These are phyloP conservation scores for Euclidium syriacum DNA, from an alignment of 345 rosid genomes.

Conservation along the genomic window DNA sequence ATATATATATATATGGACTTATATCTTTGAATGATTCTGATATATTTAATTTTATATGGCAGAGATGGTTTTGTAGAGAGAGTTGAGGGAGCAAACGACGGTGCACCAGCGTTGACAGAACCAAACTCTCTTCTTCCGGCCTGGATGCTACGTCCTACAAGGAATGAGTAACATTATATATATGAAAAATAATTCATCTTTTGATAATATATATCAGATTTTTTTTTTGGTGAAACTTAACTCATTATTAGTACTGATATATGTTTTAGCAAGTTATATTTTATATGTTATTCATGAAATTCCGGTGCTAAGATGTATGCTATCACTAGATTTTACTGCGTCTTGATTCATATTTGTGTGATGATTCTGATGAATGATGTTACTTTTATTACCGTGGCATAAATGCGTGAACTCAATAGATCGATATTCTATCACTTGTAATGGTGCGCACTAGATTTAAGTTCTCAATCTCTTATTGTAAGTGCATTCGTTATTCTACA, in stretches of 20 bases:
- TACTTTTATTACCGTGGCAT: background rate
- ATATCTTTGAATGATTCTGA: background rate
- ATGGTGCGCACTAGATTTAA: background rate
- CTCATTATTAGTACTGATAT: slow-evolving; percentile 4
- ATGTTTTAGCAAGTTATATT: background rate
- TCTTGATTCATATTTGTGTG: background rate
- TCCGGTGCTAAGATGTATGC: slow-evolving; percentile 3
- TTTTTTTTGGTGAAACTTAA: background rate
- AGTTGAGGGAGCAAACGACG: slow-evolving; percentile 13
- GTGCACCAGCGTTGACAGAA: slow-evolving; percentile 15
- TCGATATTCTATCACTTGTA: background rate
- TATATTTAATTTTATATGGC: background rate
- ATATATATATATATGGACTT: background rate
- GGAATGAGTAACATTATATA: slow-evolving; percentile 15
- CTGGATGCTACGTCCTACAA: slow-evolving; percentile 30
- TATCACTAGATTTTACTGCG: slow-evolving; percentile 8
- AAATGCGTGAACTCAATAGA: background rate
- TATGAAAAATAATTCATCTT: slow-evolving; percentile 14
- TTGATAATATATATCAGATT: slow-evolving; percentile 14
- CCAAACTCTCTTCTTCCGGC: slow-evolving; percentile 27
- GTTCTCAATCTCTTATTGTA: no score
- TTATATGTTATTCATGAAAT: slow-evolving; percentile 12
- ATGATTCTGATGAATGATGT: slow-evolving; percentile 17
- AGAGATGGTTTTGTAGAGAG: slow-evolving; percentile 27
- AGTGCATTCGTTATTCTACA: no score